Conservation (phyloP, 2,329 filamentous ascomycete genomes). For the Verticillium dahliae region DNA sequence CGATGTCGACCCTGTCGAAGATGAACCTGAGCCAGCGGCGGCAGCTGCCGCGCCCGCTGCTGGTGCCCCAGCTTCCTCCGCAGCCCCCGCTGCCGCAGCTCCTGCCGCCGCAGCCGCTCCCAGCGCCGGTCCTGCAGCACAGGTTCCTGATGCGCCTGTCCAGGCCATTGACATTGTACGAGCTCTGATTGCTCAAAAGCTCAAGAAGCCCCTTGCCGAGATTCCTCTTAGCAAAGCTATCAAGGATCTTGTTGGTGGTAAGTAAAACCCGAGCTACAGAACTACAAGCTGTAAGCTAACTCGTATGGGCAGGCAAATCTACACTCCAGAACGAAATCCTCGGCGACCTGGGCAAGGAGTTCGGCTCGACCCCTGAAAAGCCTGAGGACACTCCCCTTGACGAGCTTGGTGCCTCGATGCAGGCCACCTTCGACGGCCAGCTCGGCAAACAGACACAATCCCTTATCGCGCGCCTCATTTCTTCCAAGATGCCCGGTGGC, state of each 20-base stretch:
- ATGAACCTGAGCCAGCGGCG: conserved; percentile 66
- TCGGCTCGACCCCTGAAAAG: conserved; percentile 96
- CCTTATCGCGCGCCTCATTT: conserved; percentile 88
- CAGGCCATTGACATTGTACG: conserved; percentile 85
- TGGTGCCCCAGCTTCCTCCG: conserved; percentile 11
- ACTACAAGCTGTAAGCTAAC: neutral
- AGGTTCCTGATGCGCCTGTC: conserved; percentile 81
- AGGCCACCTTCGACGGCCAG: conserved; percentile 97
- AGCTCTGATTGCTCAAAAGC: conserved; percentile 87
- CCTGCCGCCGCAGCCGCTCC: conserved; percentile 54
- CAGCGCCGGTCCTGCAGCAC: conserved; percentile 77
- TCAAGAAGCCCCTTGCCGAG: conserved; percentile 88
- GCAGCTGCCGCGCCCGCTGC: conserved; percentile 40
- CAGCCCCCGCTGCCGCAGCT: conserved; percentile 47
- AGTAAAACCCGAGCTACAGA: conserved; percentile 26
- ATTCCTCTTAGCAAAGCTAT: conserved; percentile 94
- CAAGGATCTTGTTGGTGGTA: conserved; percentile 96
- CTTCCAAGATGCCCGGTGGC: conserved; percentile 98
- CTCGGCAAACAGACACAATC: conserved; percentile 94
- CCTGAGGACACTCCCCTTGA: conserved; percentile 96
- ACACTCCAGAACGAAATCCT: conserved; percentile 98
- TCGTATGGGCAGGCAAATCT: conserved; percentile 69
- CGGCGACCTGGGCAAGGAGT: conserved; percentile 95
- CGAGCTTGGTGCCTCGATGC: conserved; percentile 91
- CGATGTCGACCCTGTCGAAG: conserved; percentile 89